Conservation (phyloP, 805 yeast species). For the Komagataella pastoris region DNA sequence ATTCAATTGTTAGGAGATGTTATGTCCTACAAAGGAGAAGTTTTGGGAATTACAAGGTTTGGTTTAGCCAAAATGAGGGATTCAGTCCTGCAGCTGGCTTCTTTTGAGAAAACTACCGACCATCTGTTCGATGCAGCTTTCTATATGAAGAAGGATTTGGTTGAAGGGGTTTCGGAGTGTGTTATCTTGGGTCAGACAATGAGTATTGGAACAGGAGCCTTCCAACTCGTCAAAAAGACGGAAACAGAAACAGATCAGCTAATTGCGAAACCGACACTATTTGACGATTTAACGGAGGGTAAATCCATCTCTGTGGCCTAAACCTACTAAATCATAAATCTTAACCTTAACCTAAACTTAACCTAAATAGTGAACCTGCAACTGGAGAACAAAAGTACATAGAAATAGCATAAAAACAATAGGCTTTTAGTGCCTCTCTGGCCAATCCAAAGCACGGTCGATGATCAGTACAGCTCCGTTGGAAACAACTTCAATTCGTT, state of each 20-base stretch:
- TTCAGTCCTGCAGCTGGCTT: conserved; percentile 90
- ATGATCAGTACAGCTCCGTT: conserved; percentile 34
- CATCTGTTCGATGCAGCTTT: conserved; percentile 97
- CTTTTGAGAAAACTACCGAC: conserved; percentile 96
- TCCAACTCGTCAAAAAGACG: conserved; percentile 62
- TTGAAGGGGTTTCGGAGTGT: conserved; percentile 97
- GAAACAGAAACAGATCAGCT: conserved; percentile 27
- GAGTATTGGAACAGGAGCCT: conserved; percentile 96
- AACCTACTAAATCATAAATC: not conserved
- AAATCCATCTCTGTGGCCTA: not conserved
- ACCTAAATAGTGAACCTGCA: not conserved
- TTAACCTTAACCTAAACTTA: not conserved
- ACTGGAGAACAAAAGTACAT: not conserved
- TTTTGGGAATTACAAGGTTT: conserved; percentile 93
- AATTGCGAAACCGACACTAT: conserved; percentile 27
- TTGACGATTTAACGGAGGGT: conserved; percentile 26
- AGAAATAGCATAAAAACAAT: not conserved
- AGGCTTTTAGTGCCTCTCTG: conserved; percentile 10
- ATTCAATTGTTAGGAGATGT: conserved; percentile 95
- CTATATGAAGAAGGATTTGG: conserved; percentile 89
- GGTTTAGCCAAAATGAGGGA: conserved; percentile 98
- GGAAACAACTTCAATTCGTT: conserved; percentile 20
- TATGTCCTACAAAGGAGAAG: conserved; percentile 98
- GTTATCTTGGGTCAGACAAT: conserved; percentile 95
- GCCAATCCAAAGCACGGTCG: conserved; percentile 22